phyloP scores from a whole-genome alignment of 2,329 filamentous ascomycete species.

The Beauveria varroae region DNA sequence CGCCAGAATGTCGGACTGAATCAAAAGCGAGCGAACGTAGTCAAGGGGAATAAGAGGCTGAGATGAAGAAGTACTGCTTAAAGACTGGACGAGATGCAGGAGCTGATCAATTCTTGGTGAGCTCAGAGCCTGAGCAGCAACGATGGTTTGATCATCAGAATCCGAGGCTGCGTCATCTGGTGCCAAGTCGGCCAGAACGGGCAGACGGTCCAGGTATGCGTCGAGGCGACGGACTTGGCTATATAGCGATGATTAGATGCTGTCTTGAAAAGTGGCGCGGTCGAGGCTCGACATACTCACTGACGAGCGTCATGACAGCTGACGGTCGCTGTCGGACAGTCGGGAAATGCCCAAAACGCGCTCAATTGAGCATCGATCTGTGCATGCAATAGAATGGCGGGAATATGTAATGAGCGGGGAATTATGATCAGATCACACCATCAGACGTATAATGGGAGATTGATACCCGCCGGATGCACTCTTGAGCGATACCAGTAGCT shows the following conservation, averaged over 20 bases:
- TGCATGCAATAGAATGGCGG: neutral
- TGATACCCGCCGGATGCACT: conserved; percentile 5
- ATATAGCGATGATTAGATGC: conserved; percentile 15
- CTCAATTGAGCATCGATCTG: conserved; percentile 10
- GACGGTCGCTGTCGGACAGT: neutral
- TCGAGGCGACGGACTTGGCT: conserved; percentile 58
- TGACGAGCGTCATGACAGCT: conserved; percentile 37
- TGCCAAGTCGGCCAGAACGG: conserved; percentile 31
- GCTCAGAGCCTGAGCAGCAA: conserved; percentile 35
- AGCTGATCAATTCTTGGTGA: conserved; percentile 53
- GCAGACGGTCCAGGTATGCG: conserved; percentile 56
- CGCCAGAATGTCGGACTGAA: conserved; percentile 48
- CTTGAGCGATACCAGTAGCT: neutral
- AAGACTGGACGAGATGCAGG: conserved; percentile 58
- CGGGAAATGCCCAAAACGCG: neutral
- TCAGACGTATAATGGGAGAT: conserved; percentile 7
- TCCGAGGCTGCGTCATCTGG: conserved; percentile 34
- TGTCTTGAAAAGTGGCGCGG: neutral
- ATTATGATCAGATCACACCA: conserved; percentile 2
- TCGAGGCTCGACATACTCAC: conserved; percentile 33
- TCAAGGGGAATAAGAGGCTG: conserved; percentile 52
- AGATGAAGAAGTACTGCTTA: conserved; percentile 63
- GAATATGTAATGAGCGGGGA: neutral
- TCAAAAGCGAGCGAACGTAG: conserved; percentile 55
- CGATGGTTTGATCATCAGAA: conserved; percentile 26